Base-by-base conservation (phyloP, 208 protist genomes). In the Trypanosoma theileri region DNA sequence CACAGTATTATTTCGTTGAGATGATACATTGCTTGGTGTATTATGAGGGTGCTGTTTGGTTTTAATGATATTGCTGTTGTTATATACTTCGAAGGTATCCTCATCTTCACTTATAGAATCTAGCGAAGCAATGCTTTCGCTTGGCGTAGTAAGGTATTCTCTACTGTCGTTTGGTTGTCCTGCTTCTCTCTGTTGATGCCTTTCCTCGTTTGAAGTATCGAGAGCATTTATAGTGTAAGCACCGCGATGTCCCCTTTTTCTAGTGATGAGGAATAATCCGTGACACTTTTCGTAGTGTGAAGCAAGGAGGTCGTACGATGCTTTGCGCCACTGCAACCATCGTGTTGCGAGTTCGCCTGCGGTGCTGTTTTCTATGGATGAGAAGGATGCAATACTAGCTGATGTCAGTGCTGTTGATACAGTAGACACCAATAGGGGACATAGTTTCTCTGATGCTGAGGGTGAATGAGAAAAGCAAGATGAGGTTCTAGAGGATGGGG, bases 271-370 rank as follows among this genome's bases (percentile, higher is more conserved):
- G 12, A 75, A 28, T 14, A 53, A 0, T 2, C 2, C 31, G 41
- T 59, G n/a, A 19, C 52, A 59, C 48, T 59, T 75, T 52, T 75
- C 70, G 48, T 69, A 75, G 48, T 75, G 70, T 10, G 70, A 69
- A 2, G 70, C 70, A 6, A 75, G 42, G 41, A 75, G 61, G 8
- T 60, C 13, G 56, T 75, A 75, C 4, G 70, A 28, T 4, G 54
- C 56, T 22, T 48, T 28, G 11, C 56, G 42, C 70, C 70, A 75
- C 31, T 69, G 70, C 31, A 69, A 26, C 45, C 40, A 59, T 1
- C 70, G 41, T 45, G 70, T 75, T 45, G 55, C 53, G 46, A 75
- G 17, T 26, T 75, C 62, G 8, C 48, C 70, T 26, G 56, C 57
- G 14, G 57, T 42, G 41, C 50, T 63, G 0, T 26, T 16, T 16